A percentile compares a stretch with the other conserved stretches of the same genome.
Conservation (phyloP, 2,329 filamentous ascomycete species). For the Pseudocercospora pini-densiflorae region DNA sequence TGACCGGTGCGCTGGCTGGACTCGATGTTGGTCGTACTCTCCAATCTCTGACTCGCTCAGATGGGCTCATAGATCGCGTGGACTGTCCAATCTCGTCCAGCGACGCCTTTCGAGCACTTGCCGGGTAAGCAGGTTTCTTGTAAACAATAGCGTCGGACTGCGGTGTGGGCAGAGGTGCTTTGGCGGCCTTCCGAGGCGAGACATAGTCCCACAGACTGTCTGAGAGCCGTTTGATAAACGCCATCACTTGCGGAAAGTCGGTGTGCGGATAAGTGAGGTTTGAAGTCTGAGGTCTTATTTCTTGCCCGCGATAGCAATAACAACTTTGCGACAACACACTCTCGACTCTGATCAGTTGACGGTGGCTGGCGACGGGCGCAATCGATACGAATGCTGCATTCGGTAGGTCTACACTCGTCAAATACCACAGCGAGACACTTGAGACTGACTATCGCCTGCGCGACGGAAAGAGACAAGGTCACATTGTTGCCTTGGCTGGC, state of each 20-base stretch:
- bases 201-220: constrained; percentile 48
- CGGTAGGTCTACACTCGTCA: neutral
- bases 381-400: neutral
- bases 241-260: constrained; percentile 17
- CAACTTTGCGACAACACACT: neutral
- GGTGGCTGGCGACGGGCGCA: neutral
- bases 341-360: neutral
- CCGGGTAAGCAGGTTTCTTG: constrained; percentile 37
- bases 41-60: constrained; percentile 35
- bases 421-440: neutral
- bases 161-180: constrained; percentile 36
- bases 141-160: constrained; percentile 30
- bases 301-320: neutral
- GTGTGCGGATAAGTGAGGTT: neutral
- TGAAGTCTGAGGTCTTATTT: neutral
- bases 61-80: constrained; percentile 42
- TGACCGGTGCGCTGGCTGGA: constrained; percentile 12
- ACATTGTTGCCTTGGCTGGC: constrained; percentile 6
- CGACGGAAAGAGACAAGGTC: constrained; percentile 4
- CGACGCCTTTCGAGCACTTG: constrained; percentile 16
- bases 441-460: neutral
- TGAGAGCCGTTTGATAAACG: constrained; percentile 39
- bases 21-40: constrained; percentile 20
- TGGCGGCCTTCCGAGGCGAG: constrained; percentile 46
- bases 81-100: constrained; percentile 22